Evolutionary conservation across 305 asterid species (phyloP), one percentile per base, ranked within the genome.

Genomic region (Fraxinus albicans): DNA sequence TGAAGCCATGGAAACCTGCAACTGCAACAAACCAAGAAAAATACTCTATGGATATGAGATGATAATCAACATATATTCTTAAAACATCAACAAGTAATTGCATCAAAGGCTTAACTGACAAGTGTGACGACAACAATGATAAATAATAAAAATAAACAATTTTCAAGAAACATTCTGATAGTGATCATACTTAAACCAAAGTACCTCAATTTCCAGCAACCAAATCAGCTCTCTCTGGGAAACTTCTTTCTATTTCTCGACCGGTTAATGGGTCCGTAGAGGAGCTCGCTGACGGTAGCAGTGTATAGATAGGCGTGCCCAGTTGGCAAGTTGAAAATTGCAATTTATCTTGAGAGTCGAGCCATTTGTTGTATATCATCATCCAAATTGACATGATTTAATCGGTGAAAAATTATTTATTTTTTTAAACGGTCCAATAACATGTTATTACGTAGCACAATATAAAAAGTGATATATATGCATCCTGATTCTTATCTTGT

Each of bases 1-100:
- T 53, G 90, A 88, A 86, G 92, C 91, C 98, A 92, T 94, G 77
- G 34, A 13, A 63, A 79, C 81, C 89, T 81, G 84, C 87, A 84
- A 86, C 89, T 81, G 84, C 87, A 84, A 86, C 73, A 77, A 80
- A 77, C 82, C 87, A 78, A 65, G 42, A 25, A 83, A 85, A 67
- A 73, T 29, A 31, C 21, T 1, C 42, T 1, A 4, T 0, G 21
- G 76, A 31, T 70, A 33, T 9, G n/a, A 15, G 40, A 70, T 69
- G 38, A 69, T 29, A 5, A 13, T 29, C 73, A 65, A 8, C 34
- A 65, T 23, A 65, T 65, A 70, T 70, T 70, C 40, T 70, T 6
- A 31, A 31, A 29, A 25, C 73, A 21, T 65, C 34, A 65, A 65
- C 35, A 65, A 65, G 73, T 23, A 25, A 67, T 67, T 12, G 27